Evolutionary conservation across 2,329 filamentous ascomycete species (phyloP).

Genomic region (Penicillium vulpinum): DNA sequence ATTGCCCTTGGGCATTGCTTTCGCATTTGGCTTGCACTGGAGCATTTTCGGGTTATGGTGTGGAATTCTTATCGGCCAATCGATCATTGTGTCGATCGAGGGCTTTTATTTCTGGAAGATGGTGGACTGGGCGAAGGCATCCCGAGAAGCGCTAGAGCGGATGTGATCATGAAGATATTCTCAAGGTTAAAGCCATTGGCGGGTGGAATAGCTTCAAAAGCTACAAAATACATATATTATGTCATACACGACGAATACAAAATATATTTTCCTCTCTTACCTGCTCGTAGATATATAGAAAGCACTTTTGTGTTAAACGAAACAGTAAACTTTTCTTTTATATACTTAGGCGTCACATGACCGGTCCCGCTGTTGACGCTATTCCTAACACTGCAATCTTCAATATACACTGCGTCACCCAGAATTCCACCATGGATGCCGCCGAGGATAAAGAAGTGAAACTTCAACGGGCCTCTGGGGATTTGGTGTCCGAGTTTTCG

Average conservation of each 20-base stretch:
- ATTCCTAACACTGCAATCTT: slow-evolving; percentile 16
- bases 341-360: slow-evolving; percentile 19
- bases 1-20: slow-evolving; percentile 73
- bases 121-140: slow-evolving; percentile 13
- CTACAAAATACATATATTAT: neutral
- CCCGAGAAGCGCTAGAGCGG: slow-evolving; percentile 5
- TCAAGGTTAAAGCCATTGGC: neutral
- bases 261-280: neutral
- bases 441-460: slow-evolving; percentile 47
- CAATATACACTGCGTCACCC: slow-evolving; percentile 8
- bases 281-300: neutral
- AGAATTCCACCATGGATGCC: slow-evolving; percentile 43
- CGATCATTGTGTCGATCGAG: slow-evolving; percentile 54
- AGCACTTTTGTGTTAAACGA: neutral
- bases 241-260: neutral
- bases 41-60: slow-evolving; percentile 75
- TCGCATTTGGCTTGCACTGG: slow-evolving; percentile 74
- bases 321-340: neutral
- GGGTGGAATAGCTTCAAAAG: neutral
- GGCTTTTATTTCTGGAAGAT: slow-evolving; percentile 49
- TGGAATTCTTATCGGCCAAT: slow-evolving; percentile 68
- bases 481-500: slow-evolving; percentile 45
- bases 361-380: slow-evolving; percentile 26
- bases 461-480: slow-evolving; percentile 48
- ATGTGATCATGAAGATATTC: neutral